Evolutionary conservation across 805 yeast species (phyloP).

Genomic region (Allodekkera sacchari): DNA sequence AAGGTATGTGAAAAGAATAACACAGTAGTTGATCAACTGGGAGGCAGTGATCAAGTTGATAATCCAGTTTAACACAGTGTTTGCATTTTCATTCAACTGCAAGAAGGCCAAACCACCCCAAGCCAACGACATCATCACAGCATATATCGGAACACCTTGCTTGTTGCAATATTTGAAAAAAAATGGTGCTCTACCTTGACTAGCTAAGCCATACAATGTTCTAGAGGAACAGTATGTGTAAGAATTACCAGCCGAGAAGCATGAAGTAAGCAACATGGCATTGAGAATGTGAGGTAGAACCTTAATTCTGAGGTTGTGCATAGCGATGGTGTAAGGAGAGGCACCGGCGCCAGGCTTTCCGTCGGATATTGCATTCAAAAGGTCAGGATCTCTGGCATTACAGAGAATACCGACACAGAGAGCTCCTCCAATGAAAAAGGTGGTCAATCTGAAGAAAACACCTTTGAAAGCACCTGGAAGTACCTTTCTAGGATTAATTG

Average conservation of each 20-base stretch:
- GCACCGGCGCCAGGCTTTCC: conserved; percentile 38
- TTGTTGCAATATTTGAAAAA: conserved; percentile 54
- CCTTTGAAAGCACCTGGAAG: conserved; percentile 38
- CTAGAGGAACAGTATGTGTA: conserved; percentile 64
- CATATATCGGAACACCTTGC: conserved; percentile 66
- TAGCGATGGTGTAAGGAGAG: conserved; percentile 77
- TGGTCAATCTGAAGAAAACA: conserved; percentile 33
- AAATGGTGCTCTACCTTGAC: conserved; percentile 64
- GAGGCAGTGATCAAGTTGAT: conserved; percentile 64
- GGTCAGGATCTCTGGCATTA: conserved; percentile 31
- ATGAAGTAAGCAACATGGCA: conserved; percentile 62
- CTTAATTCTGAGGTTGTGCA: conserved; percentile 54
- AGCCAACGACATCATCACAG: conserved; percentile 43
- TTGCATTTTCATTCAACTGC: conserved; percentile 53
- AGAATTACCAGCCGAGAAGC: conserved; percentile 78
- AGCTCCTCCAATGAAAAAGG: conserved; percentile 41
- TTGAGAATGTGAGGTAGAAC: conserved; percentile 70
- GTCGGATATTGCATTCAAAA: conserved; percentile 25
- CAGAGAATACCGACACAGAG: conserved; percentile 38
- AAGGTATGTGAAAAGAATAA: conserved; percentile 49
- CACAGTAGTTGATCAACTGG: conserved; percentile 53
- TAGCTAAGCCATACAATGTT: conserved; percentile 60
- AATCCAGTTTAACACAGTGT: conserved; percentile 64
- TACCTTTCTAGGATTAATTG: conserved; percentile 35
- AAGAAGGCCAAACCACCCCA: conserved; percentile 64